phyloP scores from a whole-genome alignment of 2,329 filamentous ascomycete species.

The Phialemonium atrogriseum region DNA sequence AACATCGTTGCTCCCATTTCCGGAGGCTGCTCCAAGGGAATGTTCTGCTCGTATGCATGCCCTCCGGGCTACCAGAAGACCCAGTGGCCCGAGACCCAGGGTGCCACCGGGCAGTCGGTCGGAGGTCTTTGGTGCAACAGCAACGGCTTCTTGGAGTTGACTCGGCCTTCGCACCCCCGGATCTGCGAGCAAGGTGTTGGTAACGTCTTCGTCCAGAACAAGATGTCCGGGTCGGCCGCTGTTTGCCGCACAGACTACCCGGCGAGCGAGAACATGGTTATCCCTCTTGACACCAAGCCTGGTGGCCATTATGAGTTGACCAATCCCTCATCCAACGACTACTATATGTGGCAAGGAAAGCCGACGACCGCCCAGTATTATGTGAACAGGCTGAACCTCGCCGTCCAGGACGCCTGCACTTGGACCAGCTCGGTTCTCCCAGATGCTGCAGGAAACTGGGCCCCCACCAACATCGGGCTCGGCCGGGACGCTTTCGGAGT shows the following conservation, averaged over 20 bases:
- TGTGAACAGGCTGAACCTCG: constrained; percentile 73
- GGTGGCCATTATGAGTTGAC: constrained; percentile 57
- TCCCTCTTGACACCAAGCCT: constrained; percentile 59
- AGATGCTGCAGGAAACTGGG: constrained; percentile 69
- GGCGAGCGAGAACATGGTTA: constrained; percentile 79
- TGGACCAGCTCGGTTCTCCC: constrained; percentile 52
- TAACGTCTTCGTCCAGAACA: constrained; percentile 68
- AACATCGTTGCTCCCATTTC: constrained; percentile 56
- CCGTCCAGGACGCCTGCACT: constrained; percentile 59
- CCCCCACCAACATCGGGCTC: constrained; percentile 78
- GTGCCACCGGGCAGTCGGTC: constrained; percentile 71
- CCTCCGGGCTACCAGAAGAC: constrained; percentile 86
- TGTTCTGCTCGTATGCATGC: constrained; percentile 90
- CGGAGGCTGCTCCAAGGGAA: constrained; percentile 52
- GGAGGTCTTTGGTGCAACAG: constrained; percentile 77
- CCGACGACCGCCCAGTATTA: constrained; percentile 92
- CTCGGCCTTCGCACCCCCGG: constrained; percentile 55
- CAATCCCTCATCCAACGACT: constrained; percentile 62
- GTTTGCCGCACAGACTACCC: constrained; percentile 97
- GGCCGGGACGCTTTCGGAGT: constrained; percentile 55
- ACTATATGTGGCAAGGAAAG: constrained; percentile 71
- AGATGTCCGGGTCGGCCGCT: constrained; percentile 55
- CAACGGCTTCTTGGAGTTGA: constrained; percentile 67
- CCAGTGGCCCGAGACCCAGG: constrained; percentile 79
- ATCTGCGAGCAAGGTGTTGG: constrained; percentile 70